Conservation (phyloP, 257 asterid species). For the Solanum sejunctum region DNA sequence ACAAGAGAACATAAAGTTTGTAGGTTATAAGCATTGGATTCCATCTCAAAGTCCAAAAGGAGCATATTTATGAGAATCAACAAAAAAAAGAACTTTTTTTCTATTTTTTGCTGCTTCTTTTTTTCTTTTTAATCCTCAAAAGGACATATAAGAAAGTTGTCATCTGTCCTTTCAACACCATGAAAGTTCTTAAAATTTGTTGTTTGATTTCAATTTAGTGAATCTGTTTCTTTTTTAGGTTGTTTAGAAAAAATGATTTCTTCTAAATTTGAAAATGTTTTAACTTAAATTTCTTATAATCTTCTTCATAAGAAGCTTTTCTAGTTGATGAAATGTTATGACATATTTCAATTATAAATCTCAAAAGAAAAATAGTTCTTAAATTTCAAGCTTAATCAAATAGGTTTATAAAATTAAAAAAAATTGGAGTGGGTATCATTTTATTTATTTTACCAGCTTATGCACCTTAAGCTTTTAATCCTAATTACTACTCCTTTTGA, state of each 20-base stretch:
- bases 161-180: not conserved
- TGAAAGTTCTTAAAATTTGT: not conserved
- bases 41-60: not conserved
- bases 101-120: not conserved
- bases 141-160: not conserved
- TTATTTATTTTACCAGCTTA: no score
- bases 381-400: no score
- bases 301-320: no score
- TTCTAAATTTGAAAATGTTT: not conserved
- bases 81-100: not conserved
- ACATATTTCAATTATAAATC: no score
- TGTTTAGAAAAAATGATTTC: not conserved
- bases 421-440: no score
- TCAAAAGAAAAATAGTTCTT: no score
- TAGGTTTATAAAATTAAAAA: no score
- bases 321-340: no score
- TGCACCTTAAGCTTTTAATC: no score
- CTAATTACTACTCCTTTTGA: no score
- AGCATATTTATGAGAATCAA: not conserved
- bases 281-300: no score
- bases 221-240: not conserved
- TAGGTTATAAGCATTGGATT: constrained; percentile 11
- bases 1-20: not conserved
- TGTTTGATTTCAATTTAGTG: not conserved
- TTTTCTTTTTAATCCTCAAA: not conserved